Evolutionary conservation across 345 rosid genomes (phyloP), one percentile per base, ranked within the genome.

Genomic region (Brassica carinata): DNA sequence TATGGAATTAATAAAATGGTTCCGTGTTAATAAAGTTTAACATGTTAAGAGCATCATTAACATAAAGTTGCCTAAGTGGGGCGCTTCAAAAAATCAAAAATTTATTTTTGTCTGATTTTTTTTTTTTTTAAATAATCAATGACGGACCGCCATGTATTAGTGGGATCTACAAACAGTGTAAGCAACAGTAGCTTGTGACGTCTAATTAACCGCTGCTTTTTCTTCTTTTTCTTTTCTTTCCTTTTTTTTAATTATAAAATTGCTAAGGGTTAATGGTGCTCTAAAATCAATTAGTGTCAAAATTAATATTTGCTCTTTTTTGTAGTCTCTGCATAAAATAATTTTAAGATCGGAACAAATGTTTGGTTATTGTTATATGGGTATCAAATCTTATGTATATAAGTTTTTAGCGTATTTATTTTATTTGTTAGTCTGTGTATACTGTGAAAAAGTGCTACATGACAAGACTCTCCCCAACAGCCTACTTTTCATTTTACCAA

Each of bases 391-490:
- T 34, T 64, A 65, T 64, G 38, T 15, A 23, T 40, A 10, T 10
- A 13, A 3, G 8, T 57, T 6, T 55, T 59, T 27, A 51, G 36
- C 38, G 29, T 69, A 33, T 74, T 43, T 43, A 53, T 55, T 55
- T 75, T 4, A 6, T 10, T 9, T 67, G 17, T 62, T 48, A 18
- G 61, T 55, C 23, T 7, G 9, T 15, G 23, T 55, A 15, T n/a
- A 55, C 61, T 55, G 83, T 79, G 75, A 71, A 23, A 67, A 75
- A 81, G 87, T 85, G 89, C 88, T 85, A 88, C 66, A 85, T 84
- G 96, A 89, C 94, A 90, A 87, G 86, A 86, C 88, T 74, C 70
- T 73, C 70, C 72, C 45, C 72, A 86, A 82, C 87, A 84, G 81
- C 83, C 79, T 76, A 72, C 86, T 84, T 84, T 85, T 79, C 84